Base-by-base conservation (phyloP, 2,329 filamentous ascomycete genomes). In the Calonectria pteridis region DNA sequence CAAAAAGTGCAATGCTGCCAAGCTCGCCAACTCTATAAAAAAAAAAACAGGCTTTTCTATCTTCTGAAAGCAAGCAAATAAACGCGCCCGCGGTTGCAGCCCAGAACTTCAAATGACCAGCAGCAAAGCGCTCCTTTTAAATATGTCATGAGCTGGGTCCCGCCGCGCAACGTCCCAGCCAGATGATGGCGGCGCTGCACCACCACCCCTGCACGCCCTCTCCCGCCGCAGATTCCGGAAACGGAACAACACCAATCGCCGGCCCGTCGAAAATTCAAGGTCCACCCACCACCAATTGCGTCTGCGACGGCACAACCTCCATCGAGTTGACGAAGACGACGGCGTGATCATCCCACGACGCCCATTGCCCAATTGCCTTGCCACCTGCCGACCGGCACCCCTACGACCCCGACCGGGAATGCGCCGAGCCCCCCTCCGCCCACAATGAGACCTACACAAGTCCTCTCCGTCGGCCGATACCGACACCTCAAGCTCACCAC, bases 401-500 rank as follows among this genome's bases (percentile, higher is more conserved):
- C 20, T n/a, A 62, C 64, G 43, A 50, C 26, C 46, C 43, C 71
- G 35, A 70, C 23, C 51, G 46, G 33, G 31, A 58, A 31, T 51
- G 69, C 69, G 43, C 51, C 51, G 67, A 75, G 71, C 50, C 59
- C 46, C 46, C 18, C 26, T 20, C 29, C 55, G 53, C 59, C 74
- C 78, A 86, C 83, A 75, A 94, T 94, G 92, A 90, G 91, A 84
- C 91, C 94, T 70, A 94, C 94, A 20, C 88, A 91, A 81, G 84
- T 87, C 76, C 92, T 98, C 81, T 89, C 90, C 79, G 87, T 92
- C 81, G 87, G 92, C 83, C 90, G 91, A 72, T 90, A 95, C 81
- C 91, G 93, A 85, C 95, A 96, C 82, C 88, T 96, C 73, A 89
- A 90, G 67, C 91, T 99, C 82, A 98, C 95, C 16, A 98, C 96